These are phyloP conservation scores for Tulasnella sp. DNA, from an alignment of 768 basidiomycete genomes.

Conservation along the genomic window DNA sequence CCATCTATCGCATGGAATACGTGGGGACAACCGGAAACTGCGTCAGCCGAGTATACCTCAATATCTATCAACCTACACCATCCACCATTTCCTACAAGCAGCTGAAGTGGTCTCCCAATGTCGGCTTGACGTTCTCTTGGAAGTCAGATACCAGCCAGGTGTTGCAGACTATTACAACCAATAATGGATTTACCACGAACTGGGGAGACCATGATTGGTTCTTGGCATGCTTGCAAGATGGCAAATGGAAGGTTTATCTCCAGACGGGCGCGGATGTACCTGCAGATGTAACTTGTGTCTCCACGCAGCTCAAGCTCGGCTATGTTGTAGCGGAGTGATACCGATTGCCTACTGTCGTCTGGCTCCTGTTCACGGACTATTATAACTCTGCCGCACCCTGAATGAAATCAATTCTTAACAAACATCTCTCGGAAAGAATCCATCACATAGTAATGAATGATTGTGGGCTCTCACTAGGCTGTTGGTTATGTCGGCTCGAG, in stretches of 20 bases:
- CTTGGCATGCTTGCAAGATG: not conserved
- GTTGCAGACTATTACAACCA: not conserved
- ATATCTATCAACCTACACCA: not conserved
- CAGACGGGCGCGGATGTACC: not conserved
- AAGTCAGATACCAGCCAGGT: not conserved
- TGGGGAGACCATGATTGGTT: not conserved
- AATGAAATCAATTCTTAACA: too few relatives aligned
- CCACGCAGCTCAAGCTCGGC: not conserved
- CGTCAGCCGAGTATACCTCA: not conserved
- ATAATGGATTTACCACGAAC: not conserved
- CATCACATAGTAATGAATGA: too few relatives aligned
- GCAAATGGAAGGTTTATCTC: slow-evolving; percentile 1
- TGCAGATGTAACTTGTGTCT: not conserved
- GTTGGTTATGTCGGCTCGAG: not conserved
- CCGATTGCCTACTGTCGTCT: not conserved
- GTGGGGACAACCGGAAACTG: not conserved
- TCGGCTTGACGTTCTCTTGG: not conserved
- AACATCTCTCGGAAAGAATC: too few relatives aligned
- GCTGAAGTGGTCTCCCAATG: not conserved
- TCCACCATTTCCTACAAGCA: not conserved
- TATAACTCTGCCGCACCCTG: too few relatives aligned
- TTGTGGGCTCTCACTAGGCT: too few relatives aligned
- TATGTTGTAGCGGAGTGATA: not conserved
- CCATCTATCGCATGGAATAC: slow-evolving; percentile 6
- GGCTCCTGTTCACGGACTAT: too few relatives aligned